Conservation (phyloP, 2,329 filamentous ascomycete genomes). For the Xylaria sp. region DNA sequence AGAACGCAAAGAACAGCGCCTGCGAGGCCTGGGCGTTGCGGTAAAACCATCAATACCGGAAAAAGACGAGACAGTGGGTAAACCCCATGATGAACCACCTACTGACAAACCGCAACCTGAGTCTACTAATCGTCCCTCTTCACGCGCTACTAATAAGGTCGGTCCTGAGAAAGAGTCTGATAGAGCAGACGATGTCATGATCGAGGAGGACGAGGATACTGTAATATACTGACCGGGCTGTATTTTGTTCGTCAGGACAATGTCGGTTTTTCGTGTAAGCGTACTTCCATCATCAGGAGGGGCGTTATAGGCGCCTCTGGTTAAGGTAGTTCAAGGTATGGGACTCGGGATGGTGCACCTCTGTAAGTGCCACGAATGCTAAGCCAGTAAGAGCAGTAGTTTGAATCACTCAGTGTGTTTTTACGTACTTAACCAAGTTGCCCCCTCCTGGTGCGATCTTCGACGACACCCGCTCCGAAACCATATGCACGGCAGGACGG, state of each 20-base stretch:
- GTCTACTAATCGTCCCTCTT: constrained; percentile 53
- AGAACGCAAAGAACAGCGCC: constrained; percentile 56
- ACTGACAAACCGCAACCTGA: constrained; percentile 51
- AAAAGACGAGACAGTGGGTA: constrained; percentile 57
- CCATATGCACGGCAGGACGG: neutral
- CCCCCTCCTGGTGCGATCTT: constrained; percentile 6
- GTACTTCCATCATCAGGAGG: constrained; percentile 15
- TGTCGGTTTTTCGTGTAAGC: constrained; percentile 16
- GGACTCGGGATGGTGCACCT: constrained; percentile 11
- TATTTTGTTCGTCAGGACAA: constrained; percentile 9
- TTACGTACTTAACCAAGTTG: neutral
- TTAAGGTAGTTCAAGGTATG: constrained; percentile 10
- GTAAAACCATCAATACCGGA: constrained; percentile 47
- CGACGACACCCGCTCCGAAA: neutral
- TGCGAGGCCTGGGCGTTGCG: constrained; percentile 52
- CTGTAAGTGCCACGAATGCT: constrained; percentile 25
- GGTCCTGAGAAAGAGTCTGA: constrained; percentile 61
- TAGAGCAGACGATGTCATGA: constrained; percentile 80
- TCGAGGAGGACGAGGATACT: constrained; percentile 88
- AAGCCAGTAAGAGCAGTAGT: constrained; percentile 19
- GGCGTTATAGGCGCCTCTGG: constrained; percentile 26
- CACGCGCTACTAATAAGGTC: constrained; percentile 45
- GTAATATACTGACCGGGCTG: constrained; percentile 77
- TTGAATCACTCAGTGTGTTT: constrained; percentile 18
- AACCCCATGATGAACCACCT: constrained; percentile 56